These are phyloP conservation scores for Lipomyces lipofer DNA, from an alignment of 805 yeast species.

Conservation along the genomic window DNA sequence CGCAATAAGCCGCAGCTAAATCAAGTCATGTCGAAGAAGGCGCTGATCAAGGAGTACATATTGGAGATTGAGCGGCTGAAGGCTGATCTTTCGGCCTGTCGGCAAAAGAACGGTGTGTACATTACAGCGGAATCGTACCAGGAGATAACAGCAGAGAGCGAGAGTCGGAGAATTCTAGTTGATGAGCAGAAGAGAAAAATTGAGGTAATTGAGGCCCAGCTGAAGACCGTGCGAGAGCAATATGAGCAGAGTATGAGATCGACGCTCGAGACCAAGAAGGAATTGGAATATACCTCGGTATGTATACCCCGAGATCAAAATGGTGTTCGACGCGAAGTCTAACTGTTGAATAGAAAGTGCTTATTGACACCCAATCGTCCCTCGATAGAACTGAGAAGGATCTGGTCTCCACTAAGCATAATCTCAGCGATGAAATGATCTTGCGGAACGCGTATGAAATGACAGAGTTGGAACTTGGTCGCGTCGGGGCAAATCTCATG, in stretches of 20 bases:
- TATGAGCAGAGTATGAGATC: conserved; percentile 43
- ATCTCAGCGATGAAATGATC: conserved; percentile 31
- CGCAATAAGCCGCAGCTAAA: conserved; percentile 70
- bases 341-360: conserved; percentile 5
- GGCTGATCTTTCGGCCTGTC: conserved; percentile 61
- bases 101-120: conserved; percentile 67
- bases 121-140: conserved; percentile 53
- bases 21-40: conserved; percentile 59
- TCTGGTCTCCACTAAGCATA: conserved; percentile 21
- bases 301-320: not conserved
- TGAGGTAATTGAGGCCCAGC: conserved; percentile 51
- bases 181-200: conserved; percentile 54
- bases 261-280: conserved; percentile 32
- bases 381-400: conserved; percentile 23
- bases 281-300: conserved; percentile 25
- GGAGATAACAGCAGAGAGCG: conserved; percentile 48
- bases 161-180: conserved; percentile 51
- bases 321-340: not conserved
- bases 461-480: conserved; percentile 36
- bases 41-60: conserved; percentile 54
- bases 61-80: conserved; percentile 57
- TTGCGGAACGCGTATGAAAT: conserved; percentile 36
- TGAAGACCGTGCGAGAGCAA: conserved; percentile 45
- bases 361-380: conserved; percentile 28
- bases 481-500: conserved; percentile 34